phyloP scores from a whole-genome alignment of 257 asterid species.

The Lantana camara region DNA sequence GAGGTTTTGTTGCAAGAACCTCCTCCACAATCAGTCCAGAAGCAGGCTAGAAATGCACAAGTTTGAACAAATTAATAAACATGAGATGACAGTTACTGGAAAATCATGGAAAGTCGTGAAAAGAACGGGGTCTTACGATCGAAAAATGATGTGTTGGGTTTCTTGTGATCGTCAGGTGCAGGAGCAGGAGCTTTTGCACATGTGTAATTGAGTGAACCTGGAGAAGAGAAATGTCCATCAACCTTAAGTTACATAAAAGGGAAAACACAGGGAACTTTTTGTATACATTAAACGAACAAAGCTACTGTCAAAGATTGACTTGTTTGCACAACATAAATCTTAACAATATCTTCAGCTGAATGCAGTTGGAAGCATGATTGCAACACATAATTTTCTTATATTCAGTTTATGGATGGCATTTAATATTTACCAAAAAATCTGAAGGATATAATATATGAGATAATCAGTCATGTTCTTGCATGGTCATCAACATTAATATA shows the following conservation, averaged over 20 bases:
- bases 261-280: no score
- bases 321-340: constrained; percentile 6
- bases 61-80: background rate
- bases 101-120: background rate
- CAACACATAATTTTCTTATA: no score
- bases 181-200: constrained; percentile 44
- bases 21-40: constrained; percentile 83
- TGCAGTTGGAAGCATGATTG: constrained; percentile 13
- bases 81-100: background rate
- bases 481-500: background rate
- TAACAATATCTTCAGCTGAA: constrained; percentile 12
- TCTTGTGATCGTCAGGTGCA: constrained; percentile 30
- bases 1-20: constrained; percentile 74
- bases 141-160: constrained; percentile 40
- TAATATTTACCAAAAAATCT: no score
- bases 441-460: background rate
- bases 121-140: constrained; percentile 44
- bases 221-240: background rate
- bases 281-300: no score
- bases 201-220: constrained; percentile 37
- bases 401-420: no score
- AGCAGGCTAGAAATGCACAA: constrained; percentile 52
- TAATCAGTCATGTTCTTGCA: background rate
- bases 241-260: background rate
- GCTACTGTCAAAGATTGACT: background rate